Evolutionary conservation across 495 filamentous ascomycete genomes (phyloP).

Genomic region (Xylona heveae): DNA sequence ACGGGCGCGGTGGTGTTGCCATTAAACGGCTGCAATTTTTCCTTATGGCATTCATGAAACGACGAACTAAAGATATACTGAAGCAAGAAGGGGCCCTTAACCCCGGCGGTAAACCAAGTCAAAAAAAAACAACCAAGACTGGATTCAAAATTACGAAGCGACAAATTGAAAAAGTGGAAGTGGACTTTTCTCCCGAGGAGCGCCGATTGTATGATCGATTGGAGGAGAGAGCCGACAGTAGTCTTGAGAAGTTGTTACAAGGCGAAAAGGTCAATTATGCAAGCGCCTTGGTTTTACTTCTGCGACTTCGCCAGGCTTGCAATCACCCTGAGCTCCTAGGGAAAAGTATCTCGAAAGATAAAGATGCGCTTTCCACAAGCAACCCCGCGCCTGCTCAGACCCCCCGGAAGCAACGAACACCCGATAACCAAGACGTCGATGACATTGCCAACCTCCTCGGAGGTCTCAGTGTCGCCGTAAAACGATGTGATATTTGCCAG

Average conservation of each 20-base stretch:
- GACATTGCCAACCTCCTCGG: conserved; percentile 70
- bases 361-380: conserved; percentile 56
- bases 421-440: conserved; percentile 43
- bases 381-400: conserved; percentile 21
- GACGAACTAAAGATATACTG: conserved; percentile 84
- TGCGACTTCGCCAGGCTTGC: conserved; percentile 79
- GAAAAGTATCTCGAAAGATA: conserved; percentile 65
- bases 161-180: conserved; percentile 60
- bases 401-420: conserved; percentile 22
- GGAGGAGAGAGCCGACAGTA: conserved; percentile 63
- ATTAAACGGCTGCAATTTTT: conserved; percentile 66
- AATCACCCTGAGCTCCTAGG: conserved; percentile 81
- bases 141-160: conserved; percentile 75
- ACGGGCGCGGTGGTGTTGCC: conserved; percentile 68
- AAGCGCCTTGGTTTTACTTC: conserved; percentile 65
- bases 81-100: conserved; percentile 62
- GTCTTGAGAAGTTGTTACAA: conserved; percentile 72
- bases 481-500: conserved; percentile 79
- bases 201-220: conserved; percentile 67
- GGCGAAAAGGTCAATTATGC: conserved; percentile 52
- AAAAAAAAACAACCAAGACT: conserved; percentile 27
- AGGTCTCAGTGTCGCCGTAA: conserved; percentile 56
- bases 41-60: conserved; percentile 88
- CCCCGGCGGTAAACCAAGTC: conserved; percentile 35
- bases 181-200: conserved; percentile 62